These are phyloP conservation scores for Suillus subalutaceus DNA, from an alignment of 768 basidiomycete species.

Conservation along the genomic window DNA sequence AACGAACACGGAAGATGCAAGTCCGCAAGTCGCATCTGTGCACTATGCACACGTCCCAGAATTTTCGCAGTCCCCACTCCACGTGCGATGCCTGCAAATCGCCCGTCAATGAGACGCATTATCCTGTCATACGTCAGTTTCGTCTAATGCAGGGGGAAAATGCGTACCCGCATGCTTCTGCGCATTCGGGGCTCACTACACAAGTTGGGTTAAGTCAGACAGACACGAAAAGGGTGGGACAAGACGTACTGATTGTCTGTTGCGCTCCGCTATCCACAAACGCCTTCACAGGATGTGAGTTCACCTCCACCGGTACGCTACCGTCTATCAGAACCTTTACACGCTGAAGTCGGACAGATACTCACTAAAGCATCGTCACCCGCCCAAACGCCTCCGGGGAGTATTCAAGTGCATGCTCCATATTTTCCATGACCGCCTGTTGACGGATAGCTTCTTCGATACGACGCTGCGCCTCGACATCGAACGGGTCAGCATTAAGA, in stretches of 20 bases:
- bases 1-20: constrained; percentile 88
- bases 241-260: constrained; percentile 84
- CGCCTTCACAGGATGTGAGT: constrained; percentile 86
- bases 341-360: constrained; percentile 19
- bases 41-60: constrained; percentile 91
- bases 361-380: constrained; percentile 97
- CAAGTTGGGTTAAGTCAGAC: constrained; percentile 13
- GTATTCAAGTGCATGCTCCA: constrained; percentile 93
- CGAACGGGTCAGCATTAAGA: constrained; percentile 87
- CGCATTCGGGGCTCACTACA: constrained; percentile 88
- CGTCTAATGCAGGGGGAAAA: constrained; percentile 10
- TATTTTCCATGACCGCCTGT: constrained; percentile 88
- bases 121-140: constrained; percentile 49
- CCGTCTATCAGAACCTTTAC: constrained; percentile 7
- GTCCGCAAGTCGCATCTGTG: constrained; percentile 87
- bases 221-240: background rate
- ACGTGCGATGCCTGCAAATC: constrained; percentile 86
- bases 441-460: constrained; percentile 95
- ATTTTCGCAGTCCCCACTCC: constrained; percentile 96
- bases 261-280: constrained; percentile 99
- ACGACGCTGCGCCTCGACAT: constrained; percentile 87
- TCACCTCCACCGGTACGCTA: constrained; percentile 92
- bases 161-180: constrained; percentile 85
- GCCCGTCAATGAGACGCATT: constrained; percentile 89
- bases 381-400: constrained; percentile 92